Evolutionary conservation across 2,329 filamentous ascomycete species (phyloP).

Genomic region (Nectriaceae sp.): DNA sequence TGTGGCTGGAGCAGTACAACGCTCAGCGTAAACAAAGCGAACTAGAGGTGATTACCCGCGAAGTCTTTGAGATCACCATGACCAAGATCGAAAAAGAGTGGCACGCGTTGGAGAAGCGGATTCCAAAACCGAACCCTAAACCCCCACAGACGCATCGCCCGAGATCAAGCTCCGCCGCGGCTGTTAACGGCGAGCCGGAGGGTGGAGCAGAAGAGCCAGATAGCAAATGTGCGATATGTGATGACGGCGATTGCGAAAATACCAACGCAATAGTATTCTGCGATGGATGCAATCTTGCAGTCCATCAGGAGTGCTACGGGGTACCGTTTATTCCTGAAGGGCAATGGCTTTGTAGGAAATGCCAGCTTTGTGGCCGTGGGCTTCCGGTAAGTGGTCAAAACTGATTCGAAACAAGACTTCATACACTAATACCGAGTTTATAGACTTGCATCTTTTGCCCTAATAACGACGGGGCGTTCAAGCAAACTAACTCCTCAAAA

Average conservation of each 20-base stretch:
- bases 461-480: constrained; percentile 96
- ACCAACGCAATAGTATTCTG: constrained; percentile 99
- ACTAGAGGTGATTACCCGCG: constrained; percentile 82
- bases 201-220: constrained; percentile 89
- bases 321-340: constrained; percentile 98
- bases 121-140: constrained; percentile 95
- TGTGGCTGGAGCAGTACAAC: constrained; percentile 90
- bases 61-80: constrained; percentile 96
- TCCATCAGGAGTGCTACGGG: constrained; percentile 98
- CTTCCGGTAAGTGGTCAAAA: constrained; percentile 64
- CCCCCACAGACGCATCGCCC: constrained; percentile 93
- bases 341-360: constrained; percentile 97
- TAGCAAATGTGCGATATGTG: constrained; percentile 95
- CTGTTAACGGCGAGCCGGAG: constrained; percentile 89
- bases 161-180: constrained; percentile 88
- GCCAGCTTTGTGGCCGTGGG: constrained; percentile 89
- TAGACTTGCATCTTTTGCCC: constrained; percentile 97
- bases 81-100: constrained; percentile 99
- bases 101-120: constrained; percentile 93
- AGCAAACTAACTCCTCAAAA: constrained; percentile 93
- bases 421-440: constrained; percentile 16
- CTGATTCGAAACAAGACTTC: not conserved
- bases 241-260: constrained; percentile 99
- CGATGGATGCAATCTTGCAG: constrained; percentile 94
- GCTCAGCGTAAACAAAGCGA: constrained; percentile 70